phyloP scores from a whole-genome alignment of 805 yeast genomes.

The Candida multigemmis region DNA sequence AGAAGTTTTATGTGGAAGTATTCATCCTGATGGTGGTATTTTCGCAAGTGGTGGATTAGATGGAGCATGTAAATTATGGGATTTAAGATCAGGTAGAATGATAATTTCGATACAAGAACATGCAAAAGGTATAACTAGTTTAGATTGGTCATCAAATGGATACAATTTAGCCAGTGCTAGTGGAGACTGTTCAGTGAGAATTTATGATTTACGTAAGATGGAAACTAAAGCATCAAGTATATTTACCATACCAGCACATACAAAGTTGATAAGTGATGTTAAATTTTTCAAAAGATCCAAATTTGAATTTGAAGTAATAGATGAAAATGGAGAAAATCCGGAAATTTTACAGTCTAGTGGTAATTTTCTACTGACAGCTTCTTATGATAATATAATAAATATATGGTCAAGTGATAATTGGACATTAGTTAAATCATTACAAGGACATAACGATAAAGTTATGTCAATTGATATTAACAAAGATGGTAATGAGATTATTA shows the following conservation, averaged over 20 bases:
- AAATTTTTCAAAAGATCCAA: conserved; percentile 32
- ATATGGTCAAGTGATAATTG: conserved; percentile 63
- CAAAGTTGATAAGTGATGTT: conserved; percentile 59
- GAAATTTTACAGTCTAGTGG: conserved; percentile 27
- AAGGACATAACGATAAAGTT: conserved; percentile 56
- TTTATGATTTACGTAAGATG: conserved; percentile 73
- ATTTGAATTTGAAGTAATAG: conserved; percentile 11
- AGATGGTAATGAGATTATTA: conserved; percentile 36
- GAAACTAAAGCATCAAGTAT: conserved; percentile 20
- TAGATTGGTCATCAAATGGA: conserved; percentile 75
- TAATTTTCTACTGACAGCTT: conserved; percentile 44
- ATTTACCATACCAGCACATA: conserved; percentile 64
- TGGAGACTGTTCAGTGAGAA: conserved; percentile 68
- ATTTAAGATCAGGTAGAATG: conserved; percentile 66
- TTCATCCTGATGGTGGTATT: conserved; percentile 74
- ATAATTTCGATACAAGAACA: conserved; percentile 59
- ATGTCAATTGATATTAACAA: conserved; percentile 55
- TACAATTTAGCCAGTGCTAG: conserved; percentile 73
- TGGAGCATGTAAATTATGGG: conserved; percentile 73
- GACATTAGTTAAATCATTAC: conserved; percentile 43
- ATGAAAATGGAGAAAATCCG: conserved; percentile 20
- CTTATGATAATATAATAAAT: conserved; percentile 65
- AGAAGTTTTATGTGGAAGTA: conserved; percentile 52
- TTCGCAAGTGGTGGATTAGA: conserved; percentile 75
- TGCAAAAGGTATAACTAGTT: conserved; percentile 56